Base-by-base conservation (phyloP, 352 stramenopile species). In the Phytophthora vignae region DNA sequence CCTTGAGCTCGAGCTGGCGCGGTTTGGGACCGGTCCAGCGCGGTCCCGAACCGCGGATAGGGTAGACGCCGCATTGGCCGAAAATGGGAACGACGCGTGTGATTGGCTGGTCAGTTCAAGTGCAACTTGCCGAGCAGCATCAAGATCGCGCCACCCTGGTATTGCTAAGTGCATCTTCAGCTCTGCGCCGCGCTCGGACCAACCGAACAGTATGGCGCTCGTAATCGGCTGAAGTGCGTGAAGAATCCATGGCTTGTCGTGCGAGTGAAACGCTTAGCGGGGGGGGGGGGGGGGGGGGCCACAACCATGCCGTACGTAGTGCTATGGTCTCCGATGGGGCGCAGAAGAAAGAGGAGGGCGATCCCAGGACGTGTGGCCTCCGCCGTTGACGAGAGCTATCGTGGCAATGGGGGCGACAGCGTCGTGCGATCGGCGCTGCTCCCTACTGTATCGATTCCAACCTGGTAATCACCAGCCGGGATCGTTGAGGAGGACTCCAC, bases 401-500 rank as follows among this genome's bases (percentile, higher is more conserved):
- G 4, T 22, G 40, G 17, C 40, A 53, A 19, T 25, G 21, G 54
- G n/a, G 36, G 9, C 36, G 36, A 17, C 36, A 4, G 36, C 36
- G 29, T 61, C 36, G 55, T 53, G 15, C 55, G 36, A 19, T 52
- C 59, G 12, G 25, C 38, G 31, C 36, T 58, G 59, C 40, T 50
- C 52, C 56, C n/a, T n/a, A n/a, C 52, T 25, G 22, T 64, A 17
- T 61, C 7, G 38, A 25, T 42, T 25, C 27, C 15, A 31, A 42
- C 46, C 59, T 63, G 31, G 31, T 69, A 60, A 71, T 66, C 64
- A 9, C 9, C 55, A 61, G 38, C 58, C 64, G 55, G 60, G 19
- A 68, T 73, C 40, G 29, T 73, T 69, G 66, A 73, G 52, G 66
- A 73, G 52, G 53, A 60, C 60, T 73, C 44, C 67, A 69, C 60